These are phyloP conservation scores for Microdochium paspali DNA, from an alignment of 2,329 filamentous ascomycete genomes.

Conservation along the genomic window DNA sequence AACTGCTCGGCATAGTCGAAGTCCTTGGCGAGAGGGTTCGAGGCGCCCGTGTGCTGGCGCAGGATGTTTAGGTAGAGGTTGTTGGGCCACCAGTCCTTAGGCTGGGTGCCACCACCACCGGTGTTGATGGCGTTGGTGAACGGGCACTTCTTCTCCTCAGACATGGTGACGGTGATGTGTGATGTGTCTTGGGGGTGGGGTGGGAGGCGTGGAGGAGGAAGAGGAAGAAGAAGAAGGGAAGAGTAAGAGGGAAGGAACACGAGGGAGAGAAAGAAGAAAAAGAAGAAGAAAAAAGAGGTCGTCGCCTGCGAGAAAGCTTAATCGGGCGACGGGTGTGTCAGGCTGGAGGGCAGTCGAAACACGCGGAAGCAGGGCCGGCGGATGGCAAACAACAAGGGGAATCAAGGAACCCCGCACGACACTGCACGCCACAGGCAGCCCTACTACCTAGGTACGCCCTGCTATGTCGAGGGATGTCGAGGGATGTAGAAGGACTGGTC, in stretches of 20 bases:
- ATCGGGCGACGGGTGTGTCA: neutral
- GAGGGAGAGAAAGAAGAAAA: neutral
- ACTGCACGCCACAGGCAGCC: no score
- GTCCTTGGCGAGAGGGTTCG: constrained; percentile 54
- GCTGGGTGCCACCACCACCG: constrained; percentile 56
- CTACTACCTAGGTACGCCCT: no score
- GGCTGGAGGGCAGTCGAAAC: no score
- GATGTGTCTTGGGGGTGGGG: neutral
- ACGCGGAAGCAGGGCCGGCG: no score
- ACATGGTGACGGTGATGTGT: constrained; percentile 7
- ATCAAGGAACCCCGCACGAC: neutral
- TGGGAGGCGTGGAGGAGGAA: neutral
- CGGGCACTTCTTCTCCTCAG: constrained; percentile 18
- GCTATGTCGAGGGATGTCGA: no score
- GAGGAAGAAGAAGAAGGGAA: neutral
- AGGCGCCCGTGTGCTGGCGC: constrained; percentile 55
- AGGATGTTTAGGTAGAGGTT: constrained; percentile 60
- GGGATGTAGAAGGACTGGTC: no score
- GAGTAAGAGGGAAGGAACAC: no score
- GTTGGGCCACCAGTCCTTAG: constrained; percentile 67
- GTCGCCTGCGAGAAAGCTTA: neutral
- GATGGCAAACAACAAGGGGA: neutral
- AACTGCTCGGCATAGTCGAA: constrained; percentile 71
- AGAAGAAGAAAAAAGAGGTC: neutral
- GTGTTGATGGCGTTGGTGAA: constrained; percentile 23